Base-by-base conservation (phyloP, 2,329 filamentous ascomycete genomes). In the Beauveria caledonica region DNA sequence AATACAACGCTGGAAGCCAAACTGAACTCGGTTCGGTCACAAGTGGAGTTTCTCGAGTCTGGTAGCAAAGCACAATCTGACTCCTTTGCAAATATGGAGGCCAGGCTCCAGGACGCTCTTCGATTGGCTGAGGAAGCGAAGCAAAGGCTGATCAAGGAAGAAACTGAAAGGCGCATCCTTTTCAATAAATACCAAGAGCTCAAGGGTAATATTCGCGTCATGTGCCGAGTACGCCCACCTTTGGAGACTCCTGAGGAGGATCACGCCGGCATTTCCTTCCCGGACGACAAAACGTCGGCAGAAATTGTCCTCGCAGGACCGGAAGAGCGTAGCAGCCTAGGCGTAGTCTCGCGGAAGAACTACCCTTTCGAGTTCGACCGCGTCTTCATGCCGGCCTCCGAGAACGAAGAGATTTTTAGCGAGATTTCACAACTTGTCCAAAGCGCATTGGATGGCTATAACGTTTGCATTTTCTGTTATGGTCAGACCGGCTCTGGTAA, bases 101-200 rank as follows among this genome's bases (percentile, higher is more conserved):
- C 87, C 48, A 82, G 87, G 57, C 85, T 96, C 68, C 88, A 90
- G 68, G 88, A 94, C 51, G 92, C 92, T 0, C 74, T 91, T 25
- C 81, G 82, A 15, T 77, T 82, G 21, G 89, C 88, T 1, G 85
- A 89, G 33, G 80, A 84, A 40, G 86, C 89, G 1, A 86, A 89
- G 60, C 85, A 90, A 65, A 96, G 94, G 70, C 79, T 99, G 29
- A 87, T 94, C 64, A 90, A 88, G 68, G 94, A 97, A 70, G 94
- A 99, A 74, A 94, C 90, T 0, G 79, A 96, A 55, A 86, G 94
- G 15, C 85, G 94, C 23, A 93, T 95, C 66, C 82, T 99, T 0
- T 96, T 97, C 78, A 97, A 97, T 74, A 94, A 96, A 72, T 93
- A 99, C 51, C 92, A 99, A 72, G 94, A 99, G 70, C 83, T 99